Base-by-base conservation (phyloP, 2,329 filamentous ascomycete species). In the Trichoderma arundinaceum region DNA sequence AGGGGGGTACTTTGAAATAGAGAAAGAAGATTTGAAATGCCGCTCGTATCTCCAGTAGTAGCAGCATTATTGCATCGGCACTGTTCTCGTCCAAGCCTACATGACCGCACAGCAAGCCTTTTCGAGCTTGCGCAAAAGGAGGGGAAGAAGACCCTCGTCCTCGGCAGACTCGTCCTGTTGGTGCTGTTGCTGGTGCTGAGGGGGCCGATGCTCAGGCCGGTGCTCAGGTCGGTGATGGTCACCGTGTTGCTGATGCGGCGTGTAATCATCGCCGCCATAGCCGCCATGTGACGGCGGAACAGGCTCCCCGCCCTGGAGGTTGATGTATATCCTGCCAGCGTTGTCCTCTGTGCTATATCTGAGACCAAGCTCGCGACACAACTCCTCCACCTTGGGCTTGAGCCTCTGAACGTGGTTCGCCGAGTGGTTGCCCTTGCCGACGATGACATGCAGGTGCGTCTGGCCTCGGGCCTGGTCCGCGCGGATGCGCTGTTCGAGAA, bases 361-460 rank as follows among this genome's bases (percentile, higher is more conserved):
- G 63, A 99, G 82, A 0, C 94, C 92, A 51, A 96, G 79, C 76
- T 97, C 90, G 56, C 82, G 85, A 78, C 94, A 97, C 56, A 98
- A 83, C 75, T 91, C 85, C 80, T 98, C 94, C 49, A 98, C 92
- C 68, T 91, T 86, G n/a, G 95, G 95, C 80, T 96, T 97, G 78
- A 99, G 89, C 83, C 95, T 97, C 78, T 97, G 92, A 28, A 98
- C 84, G 73, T 95, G 90, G 70, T 89, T 86, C 9, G 80, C 82
- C 58, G 88, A 92, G 80, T 99, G 95, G 77, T 96, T 95, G 3
- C 95, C 95, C 79, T 94, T 96, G 74, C 95, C 95, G 35, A 98
- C 94, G 73, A 99, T 97, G 46, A 96, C 94, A 79, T 97, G 93
- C 64, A 99, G 81, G 79, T 97, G 92, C 19, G 82, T 87, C 80